phyloP scores from a whole-genome alignment of 176 grass and related monocot species.

The Aegilops sharonensis region DNA sequence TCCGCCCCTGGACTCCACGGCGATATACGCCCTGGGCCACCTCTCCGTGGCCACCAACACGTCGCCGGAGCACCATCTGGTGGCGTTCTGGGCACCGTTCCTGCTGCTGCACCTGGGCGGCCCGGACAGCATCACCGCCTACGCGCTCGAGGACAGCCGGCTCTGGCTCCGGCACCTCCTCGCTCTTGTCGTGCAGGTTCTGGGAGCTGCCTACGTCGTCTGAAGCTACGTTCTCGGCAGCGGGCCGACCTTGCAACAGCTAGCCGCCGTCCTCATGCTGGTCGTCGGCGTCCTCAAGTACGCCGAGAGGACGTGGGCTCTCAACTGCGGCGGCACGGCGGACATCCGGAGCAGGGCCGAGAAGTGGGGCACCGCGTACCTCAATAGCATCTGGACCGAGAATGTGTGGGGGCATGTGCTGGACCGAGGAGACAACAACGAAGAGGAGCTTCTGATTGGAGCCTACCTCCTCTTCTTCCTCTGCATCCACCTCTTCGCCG shows the following conservation, averaged over 20 bases:
- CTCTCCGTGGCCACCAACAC: neutral
- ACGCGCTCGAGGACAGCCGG: no score
- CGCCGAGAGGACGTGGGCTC: neutral
- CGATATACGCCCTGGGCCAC: neutral
- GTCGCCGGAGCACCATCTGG: neutral
- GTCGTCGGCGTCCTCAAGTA: neutral
- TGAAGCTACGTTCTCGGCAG: neutral
- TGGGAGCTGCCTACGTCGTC: neutral
- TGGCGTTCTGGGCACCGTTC: no score
- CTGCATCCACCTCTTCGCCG: neutral
- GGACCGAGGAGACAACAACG: neutral
- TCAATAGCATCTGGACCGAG: neutral
- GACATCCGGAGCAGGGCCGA: neutral
- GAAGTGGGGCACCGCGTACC: neutral
- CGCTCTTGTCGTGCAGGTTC: neutral
- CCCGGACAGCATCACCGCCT: no score
- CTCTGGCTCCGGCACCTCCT: neutral
- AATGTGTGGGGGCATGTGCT: neutral
- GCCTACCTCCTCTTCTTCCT: neutral
- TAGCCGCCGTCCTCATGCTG: neutral
- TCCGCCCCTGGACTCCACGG: neutral
- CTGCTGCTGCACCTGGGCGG: no score
- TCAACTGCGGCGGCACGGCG: neutral
- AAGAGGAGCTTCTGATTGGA: neutral
- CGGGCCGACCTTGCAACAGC: neutral